A percentile compares a stretch with the other conserved stretches of the same genome.
These are phyloP conservation scores for Alisma plantagoaquatica DNA, from an alignment of 106 monocot species.

Conservation along the genomic window DNA sequence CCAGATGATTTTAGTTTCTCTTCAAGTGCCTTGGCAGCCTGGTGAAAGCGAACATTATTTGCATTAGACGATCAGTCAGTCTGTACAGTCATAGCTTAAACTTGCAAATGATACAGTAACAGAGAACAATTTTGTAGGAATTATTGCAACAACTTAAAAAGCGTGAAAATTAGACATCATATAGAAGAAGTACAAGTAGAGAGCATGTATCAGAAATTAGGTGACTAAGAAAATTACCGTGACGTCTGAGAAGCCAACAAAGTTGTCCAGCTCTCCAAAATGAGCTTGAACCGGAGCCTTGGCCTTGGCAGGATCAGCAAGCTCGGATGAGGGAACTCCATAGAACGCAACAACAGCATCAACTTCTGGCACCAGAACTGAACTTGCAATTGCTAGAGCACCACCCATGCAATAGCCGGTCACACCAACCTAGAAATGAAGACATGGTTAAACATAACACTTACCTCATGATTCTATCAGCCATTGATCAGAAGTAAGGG, in stretches of 20 bases:
- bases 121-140: too few species aligned
- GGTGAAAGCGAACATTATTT: too few species aligned
- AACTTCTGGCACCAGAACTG: slow-evolving; percentile 76
- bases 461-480: too few species aligned
- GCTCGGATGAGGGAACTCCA: slow-evolving; percentile 65
- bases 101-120: too few species aligned
- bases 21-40: slow-evolving; percentile 74
- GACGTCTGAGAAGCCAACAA: slow-evolving; percentile 83
- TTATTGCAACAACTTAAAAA: too few species aligned
- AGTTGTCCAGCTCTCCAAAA: slow-evolving; percentile 80
- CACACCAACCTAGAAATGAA: slow-evolving; percentile 90
- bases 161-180: too few species aligned
- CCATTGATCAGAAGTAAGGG: too few species aligned
- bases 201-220: too few species aligned
- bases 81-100: too few species aligned
- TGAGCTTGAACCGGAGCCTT: slow-evolving; percentile 92
- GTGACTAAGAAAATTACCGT: slow-evolving; percentile 72
- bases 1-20: slow-evolving; percentile 69
- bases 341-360: slow-evolving; percentile 94
- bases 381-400: slow-evolving; percentile 81
- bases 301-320: slow-evolving; percentile 67
- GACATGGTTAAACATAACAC: too few species aligned
- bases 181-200: too few species aligned
- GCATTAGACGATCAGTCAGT: too few species aligned
- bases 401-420: slow-evolving; percentile 97